Base-by-base conservation (phyloP, 202 grass and related monocot genomes). In the Musa balbisiana region DNA sequence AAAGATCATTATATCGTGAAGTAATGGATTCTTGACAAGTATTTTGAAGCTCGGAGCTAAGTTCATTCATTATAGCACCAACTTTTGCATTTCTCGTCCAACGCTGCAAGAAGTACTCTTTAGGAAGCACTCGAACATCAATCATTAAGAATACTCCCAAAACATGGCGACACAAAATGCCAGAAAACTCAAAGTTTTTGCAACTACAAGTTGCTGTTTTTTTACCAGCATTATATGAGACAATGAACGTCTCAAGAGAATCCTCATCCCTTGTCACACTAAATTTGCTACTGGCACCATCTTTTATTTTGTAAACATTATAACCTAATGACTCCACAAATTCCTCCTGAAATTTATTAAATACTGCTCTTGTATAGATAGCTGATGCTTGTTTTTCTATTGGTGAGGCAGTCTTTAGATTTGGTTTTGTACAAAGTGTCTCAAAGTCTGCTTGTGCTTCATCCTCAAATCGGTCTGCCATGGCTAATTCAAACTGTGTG, bases 351-450 rank as follows among this genome's bases (percentile, higher is more conserved):
- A 97, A 97, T 78, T 83, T 91, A 81, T 59, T 77, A 60, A 97
- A 97, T 20, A 91, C 79, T 74, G 82, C 86, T 80, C 90, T 93
- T 50, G 88, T 93, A 72, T 93, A 97, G 15, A 81, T 85, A 74
- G 22, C 67, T 79, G 86, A 86, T 76, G 93, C 93, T 84, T 97
- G 88, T 78, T 93, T 97, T 81, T 97, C 93, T 82, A 93, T 93
- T 74, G 84, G 76, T 0, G 84, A 97, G 73, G 86, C 84, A 54
- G 93, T 97, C 74, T 87, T 93, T 76, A 87, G 78, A 64, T 62
- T 81, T 74, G 82, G 80, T 74, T 80, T 72, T 21, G 82, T 89
- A 58, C 70, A 83, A 62, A 80, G 53, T 80, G 76, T 76, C 50
- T 89, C 90, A 50, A 85, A 75, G 80, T 91, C 86, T 72, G 84